phyloP scores from a whole-genome alignment of 2,329 filamentous ascomycete genomes.

The Arthrobotrys pseudoclavata region DNA sequence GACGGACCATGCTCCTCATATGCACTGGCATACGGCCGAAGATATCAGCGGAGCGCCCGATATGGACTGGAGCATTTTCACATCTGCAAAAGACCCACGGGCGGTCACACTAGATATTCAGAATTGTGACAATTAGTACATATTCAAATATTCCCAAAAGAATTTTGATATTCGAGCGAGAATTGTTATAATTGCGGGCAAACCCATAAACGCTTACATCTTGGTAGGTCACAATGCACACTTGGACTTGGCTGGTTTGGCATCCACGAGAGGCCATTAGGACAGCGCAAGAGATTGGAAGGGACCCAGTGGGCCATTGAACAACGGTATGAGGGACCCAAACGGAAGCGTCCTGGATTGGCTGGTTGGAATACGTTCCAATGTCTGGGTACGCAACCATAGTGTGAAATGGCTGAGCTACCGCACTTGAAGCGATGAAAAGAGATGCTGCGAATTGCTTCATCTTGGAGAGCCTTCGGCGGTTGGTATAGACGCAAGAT shows the following conservation, averaged over 20 bases:
- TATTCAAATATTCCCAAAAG: neutral
- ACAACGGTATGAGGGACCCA: slow-evolving; percentile 33
- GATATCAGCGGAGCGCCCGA: slow-evolving; percentile 43
- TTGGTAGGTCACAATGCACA: slow-evolving; percentile 47
- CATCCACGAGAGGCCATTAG: slow-evolving; percentile 43
- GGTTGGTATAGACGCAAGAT: neutral
- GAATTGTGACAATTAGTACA: neutral
- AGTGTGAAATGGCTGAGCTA: slow-evolving; percentile 42
- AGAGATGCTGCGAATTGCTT: slow-evolving; percentile 31
- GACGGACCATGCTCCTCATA: slow-evolving; percentile 54
- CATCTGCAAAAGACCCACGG: slow-evolving; percentile 57
- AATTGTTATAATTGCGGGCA: neutral
- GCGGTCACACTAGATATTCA: slow-evolving; percentile 30
- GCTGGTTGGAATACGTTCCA: slow-evolving; percentile 31
- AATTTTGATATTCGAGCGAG: neutral
- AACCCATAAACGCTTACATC: slow-evolving; percentile 21
- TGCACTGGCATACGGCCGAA: slow-evolving; percentile 50
- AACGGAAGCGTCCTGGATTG: slow-evolving; percentile 29
- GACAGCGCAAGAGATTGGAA: slow-evolving; percentile 39
- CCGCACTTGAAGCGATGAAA: neutral
- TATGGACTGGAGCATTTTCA: slow-evolving; percentile 40
- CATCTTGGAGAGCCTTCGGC: slow-evolving; percentile 22
- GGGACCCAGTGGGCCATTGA: slow-evolving; percentile 44
- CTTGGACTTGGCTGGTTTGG: slow-evolving; percentile 29
- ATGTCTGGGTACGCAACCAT: slow-evolving; percentile 43